These are phyloP conservation scores for Akanthomyces muscarius DNA, from an alignment of 2,329 filamentous ascomycete species.

Conservation along the genomic window DNA sequence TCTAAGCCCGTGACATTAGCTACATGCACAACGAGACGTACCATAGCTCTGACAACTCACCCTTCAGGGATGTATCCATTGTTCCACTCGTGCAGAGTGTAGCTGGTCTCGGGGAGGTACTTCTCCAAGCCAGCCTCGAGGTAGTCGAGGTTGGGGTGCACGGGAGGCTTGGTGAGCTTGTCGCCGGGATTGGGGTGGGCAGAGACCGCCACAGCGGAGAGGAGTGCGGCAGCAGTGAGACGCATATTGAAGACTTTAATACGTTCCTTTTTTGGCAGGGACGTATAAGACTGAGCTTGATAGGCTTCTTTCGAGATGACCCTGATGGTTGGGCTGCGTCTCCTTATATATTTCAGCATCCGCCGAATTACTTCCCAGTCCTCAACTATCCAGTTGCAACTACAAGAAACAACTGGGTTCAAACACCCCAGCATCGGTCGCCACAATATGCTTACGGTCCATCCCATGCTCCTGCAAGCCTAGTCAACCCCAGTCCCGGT, in stretches of 20 bases:
- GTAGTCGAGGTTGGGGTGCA: constrained; percentile 13
- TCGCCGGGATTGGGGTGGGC: constrained; percentile 9
- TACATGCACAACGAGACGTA: neutral
- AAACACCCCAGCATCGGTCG: neutral
- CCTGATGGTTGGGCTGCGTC: neutral
- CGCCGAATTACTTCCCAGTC: neutral
- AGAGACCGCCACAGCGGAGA: constrained; percentile 10
- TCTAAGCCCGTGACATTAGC: neutral
- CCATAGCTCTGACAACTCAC: neutral
- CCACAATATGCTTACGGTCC: constrained; percentile 4
- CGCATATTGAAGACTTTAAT: constrained; percentile 8
- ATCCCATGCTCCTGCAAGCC: neutral
- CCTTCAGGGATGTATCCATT: constrained; percentile 12
- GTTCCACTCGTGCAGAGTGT: constrained; percentile 14
- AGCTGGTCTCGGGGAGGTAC: constrained; percentile 9
- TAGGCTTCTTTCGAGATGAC: neutral
- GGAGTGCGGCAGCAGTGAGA: constrained; percentile 3
- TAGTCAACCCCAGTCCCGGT: neutral
- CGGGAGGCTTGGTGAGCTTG: constrained; percentile 12
- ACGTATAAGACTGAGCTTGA: neutral
- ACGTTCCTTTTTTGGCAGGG: neutral
- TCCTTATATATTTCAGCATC: neutral
- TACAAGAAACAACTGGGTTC: neutral
- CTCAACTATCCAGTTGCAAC: neutral
- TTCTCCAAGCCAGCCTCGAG: constrained; percentile 8